These are phyloP conservation scores for Pseudogymnoascus destructans DNA, from an alignment of 2,329 filamentous ascomycete species.

Conservation along the genomic window DNA sequence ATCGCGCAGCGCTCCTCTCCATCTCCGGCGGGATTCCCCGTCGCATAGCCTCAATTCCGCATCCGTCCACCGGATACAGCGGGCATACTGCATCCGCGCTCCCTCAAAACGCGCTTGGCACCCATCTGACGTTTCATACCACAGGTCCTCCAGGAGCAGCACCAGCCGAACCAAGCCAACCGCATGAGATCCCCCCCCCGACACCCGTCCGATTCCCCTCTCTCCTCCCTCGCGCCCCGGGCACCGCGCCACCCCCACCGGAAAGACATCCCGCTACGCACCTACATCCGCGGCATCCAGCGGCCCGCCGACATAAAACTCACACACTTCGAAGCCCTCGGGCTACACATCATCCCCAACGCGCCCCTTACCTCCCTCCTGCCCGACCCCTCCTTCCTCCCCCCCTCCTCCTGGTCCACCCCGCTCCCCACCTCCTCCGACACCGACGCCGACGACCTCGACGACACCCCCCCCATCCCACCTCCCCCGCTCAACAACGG, in stretches of 20 bases:
- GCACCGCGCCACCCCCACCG: slow-evolving; percentile 10
- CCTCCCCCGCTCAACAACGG: slow-evolving; percentile 36
- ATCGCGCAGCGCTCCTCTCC: background rate
- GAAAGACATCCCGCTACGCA: slow-evolving; percentile 32
- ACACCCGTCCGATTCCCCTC: slow-evolving; percentile 41
- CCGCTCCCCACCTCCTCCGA: slow-evolving; percentile 12
- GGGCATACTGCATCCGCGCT: background rate
- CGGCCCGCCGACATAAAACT: slow-evolving; percentile 37
- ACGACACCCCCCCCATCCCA: background rate
- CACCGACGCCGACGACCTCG: background rate
- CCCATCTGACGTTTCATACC: background rate
- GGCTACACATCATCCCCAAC: slow-evolving; percentile 41
- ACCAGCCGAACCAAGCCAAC: background rate
- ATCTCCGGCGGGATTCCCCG: background rate
- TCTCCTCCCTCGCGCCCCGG: slow-evolving; percentile 26
- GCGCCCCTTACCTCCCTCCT: slow-evolving; percentile 37
- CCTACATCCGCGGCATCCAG: slow-evolving; percentile 40
- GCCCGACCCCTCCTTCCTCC: slow-evolving; percentile 40
- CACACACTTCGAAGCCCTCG: slow-evolving; percentile 43
- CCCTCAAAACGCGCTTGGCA: background rate
- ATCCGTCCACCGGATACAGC: background rate
- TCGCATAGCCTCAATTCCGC: background rate
- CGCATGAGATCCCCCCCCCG: slow-evolving; percentile 38
- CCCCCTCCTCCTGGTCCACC: slow-evolving; percentile 39
- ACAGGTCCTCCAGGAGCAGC: background rate